These are phyloP conservation scores for Kwoniella newhampshirensis DNA, from an alignment of 768 basidiomycete genomes.

Conservation along the genomic window DNA sequence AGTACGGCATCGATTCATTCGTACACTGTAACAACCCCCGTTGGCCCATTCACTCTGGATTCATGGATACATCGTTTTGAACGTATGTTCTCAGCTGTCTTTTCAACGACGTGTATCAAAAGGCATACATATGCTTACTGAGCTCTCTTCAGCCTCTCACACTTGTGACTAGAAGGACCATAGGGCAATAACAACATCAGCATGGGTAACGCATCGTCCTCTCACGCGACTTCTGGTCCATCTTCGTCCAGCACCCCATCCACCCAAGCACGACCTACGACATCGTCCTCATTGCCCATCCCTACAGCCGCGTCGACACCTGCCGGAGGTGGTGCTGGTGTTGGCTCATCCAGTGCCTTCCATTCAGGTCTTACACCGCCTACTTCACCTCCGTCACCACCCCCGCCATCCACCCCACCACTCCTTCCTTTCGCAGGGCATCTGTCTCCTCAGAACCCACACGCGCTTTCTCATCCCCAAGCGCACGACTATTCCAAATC, in stretches of 20 bases:
- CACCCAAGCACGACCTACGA: background rate
- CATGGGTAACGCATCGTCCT: constrained; percentile 28
- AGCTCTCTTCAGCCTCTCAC: too few relatives aligned
- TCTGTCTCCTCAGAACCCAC: constrained; percentile 49
- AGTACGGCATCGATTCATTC: too few relatives aligned
- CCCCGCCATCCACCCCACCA: constrained; percentile 44
- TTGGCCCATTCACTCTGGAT: too few relatives aligned
- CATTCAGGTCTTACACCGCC: constrained; percentile 45
- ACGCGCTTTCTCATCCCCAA: constrained; percentile 43
- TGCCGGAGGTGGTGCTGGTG: background rate
- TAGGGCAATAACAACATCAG: background rate
- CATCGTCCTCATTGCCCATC: constrained; percentile 8
- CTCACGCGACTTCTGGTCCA: constrained; percentile 5
- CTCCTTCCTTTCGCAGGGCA: constrained; percentile 49
- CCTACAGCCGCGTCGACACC: constrained; percentile 1
- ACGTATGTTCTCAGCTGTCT: too few relatives aligned
- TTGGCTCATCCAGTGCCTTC: constrained; percentile 9
- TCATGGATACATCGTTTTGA: too few relatives aligned
- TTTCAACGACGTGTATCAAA: too few relatives aligned
- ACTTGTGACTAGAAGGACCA: too few relatives aligned
- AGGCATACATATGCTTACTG: too few relatives aligned
- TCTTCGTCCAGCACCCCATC: background rate
- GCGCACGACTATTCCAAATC: constrained; percentile 82
- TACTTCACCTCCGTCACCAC: constrained; percentile 33
- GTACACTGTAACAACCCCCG: too few relatives aligned